Base-by-base conservation (phyloP, 768 basidiomycete genomes). In the Calocybe gangraenosa region DNA sequence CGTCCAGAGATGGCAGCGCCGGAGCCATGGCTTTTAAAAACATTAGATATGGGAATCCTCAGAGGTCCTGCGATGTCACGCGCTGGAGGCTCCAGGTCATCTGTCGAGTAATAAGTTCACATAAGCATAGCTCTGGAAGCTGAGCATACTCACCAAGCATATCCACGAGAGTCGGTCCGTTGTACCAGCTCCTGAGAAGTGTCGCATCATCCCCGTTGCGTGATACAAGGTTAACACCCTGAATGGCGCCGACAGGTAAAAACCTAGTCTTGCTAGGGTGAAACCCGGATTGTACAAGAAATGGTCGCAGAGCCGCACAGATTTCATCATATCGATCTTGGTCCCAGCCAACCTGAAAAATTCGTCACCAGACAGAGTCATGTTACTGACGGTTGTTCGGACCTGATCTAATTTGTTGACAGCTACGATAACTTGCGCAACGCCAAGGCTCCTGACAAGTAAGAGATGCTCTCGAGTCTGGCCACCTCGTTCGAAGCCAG, bases 381-480 rank as follows among this genome's bases (percentile, higher is more conserved):
- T n/a, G n/a, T n/a, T n/a, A n/a, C n/a, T n/a, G n/a, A 25, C 44
- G 44, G 48, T 37, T 42, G 25, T 2, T 64, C 74, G 42, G 44
- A 92, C 94, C 65, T 86, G 78, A 61, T 99, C 96, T 30, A 99
- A 68, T 66, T 99, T 99, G 69, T 98, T 99, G 47, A 99, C 74
- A 0, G 93, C 93, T 13, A 95, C 84, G 17, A 98, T 76, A 15
- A 97, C 79, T 58, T 96, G 92, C 20, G 82, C 77, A 18, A 97
- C 92, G 17, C 95, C 95, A 8, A 99, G 71, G 64, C 92, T 94
- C 41, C 95, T 72, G 22, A 94, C 92, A 17, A 99, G 80, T 32
- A 96, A 65, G 2, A 97, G 70, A 64, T 99, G 95, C 61, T 99
- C 95, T 45, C 93, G 75, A 23, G 93, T 99, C 67, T 99, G 95